Base-by-base conservation (phyloP, 495 filamentous ascomycete genomes). In the Neurospora sp. region DNA sequence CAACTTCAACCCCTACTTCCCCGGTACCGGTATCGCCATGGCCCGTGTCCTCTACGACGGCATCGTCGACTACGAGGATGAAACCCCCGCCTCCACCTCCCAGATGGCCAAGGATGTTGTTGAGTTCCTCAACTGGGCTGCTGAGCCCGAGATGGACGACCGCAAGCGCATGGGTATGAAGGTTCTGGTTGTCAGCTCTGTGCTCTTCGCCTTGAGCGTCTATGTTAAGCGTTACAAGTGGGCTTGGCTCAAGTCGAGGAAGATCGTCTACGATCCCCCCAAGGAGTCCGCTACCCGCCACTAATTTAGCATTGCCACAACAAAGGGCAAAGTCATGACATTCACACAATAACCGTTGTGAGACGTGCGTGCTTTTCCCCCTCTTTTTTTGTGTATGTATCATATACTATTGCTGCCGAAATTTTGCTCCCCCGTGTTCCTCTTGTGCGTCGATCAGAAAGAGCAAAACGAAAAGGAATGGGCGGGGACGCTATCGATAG, bases 1-100 rank as follows among this genome's bases (percentile, higher is more conserved):
- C 82, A 97, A 98, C 89, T 99, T 99, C 90, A 99, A 99, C 90
- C 96, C 96, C 38, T 99, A 98, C 87, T 99, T 99, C 90, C 96
- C 96, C 71, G 96, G 96, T 78, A 98, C 96, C 75, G 96, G 94
- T 78, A 99, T 99, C 83, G 96, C 93, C 78, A 99, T 99, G 96
- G 94, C 91, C 78, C 95, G 96, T 87, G 95, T 98, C 73, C 89
- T 99, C 62, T 99, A 95, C 85, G 95, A 99, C 77, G 96, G 95
- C 73, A 85, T 99, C 39, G 96, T 99, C 72, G 96, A 99, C 80
- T 99, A 99, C 87, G 96, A 99, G 82, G 96, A 99, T 77, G 93
- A 90, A 72, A 98, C 96, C 40, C 92, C 94, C 70, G 96, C 96
- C 39, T 91, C 94, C 77, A 92, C 94, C 73, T 97, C 94, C 70